A percentile compares a stretch with the other conserved stretches of the same genome.
Evolutionary conservation across 768 basidiomycete genomes (phyloP).

Genomic region (Tulasnella sp.): DNA sequence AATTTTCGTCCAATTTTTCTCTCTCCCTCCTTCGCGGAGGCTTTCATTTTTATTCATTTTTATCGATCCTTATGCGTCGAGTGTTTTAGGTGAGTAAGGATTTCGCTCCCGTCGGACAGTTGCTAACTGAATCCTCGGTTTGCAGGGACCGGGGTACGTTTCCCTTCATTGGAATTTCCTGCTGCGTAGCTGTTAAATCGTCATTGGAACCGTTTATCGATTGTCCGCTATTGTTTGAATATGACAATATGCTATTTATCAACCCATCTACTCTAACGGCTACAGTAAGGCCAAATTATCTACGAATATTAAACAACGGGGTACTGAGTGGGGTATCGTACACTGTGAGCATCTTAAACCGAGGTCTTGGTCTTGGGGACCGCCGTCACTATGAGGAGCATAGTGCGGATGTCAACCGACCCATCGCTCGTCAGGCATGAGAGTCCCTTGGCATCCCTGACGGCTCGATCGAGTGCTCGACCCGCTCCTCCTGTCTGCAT

Average conservation of each 20-base stretch:
- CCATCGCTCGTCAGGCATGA: not conserved
- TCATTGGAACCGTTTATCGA: not conserved
- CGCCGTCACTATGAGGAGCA: not conserved
- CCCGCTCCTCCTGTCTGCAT: constrained; percentile 2
- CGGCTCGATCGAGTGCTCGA: not conserved
- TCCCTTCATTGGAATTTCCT: not conserved
- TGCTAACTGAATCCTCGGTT: not conserved
- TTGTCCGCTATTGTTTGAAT: not conserved
- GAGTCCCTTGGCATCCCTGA: not conserved
- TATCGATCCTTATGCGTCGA: not conserved
- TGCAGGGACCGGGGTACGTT: not conserved
- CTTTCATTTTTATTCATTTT: not conserved
- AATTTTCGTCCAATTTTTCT: constrained; percentile 12
- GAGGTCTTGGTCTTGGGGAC: not conserved
- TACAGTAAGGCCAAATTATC: not conserved
- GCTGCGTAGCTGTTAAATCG: not conserved
- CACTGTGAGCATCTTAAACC: not conserved
- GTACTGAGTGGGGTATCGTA: not conserved
- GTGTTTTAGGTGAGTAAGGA: not conserved
- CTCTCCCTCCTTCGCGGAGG: constrained; percentile 13
- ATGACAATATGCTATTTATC: not conserved
- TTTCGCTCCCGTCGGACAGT: not conserved
- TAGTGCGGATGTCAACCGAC: not conserved
- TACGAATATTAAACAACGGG: not conserved
- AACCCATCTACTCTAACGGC: not conserved